Evolutionary conservation across 2,329 filamentous ascomycete species (phyloP), one percentile per base, ranked within the genome.

Genomic region (Beauveria rudraprayagi): DNA sequence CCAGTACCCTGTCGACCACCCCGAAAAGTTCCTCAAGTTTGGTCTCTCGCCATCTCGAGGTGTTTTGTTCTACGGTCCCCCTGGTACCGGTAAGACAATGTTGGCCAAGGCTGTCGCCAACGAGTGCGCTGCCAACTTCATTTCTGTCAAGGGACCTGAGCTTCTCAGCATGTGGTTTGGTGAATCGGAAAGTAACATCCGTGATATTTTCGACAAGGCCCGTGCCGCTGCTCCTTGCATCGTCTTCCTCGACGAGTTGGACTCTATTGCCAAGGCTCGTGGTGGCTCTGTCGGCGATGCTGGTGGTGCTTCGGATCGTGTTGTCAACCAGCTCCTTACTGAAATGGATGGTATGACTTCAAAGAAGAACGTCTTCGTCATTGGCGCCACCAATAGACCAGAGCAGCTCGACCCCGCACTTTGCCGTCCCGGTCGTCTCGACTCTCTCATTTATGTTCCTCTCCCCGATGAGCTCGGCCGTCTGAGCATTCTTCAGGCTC

Each of bases 321-420:
- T 99, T 69, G 94, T 99, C 77, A 99, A 99, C 83, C 95, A 99
- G 83, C 92, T 99, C 74, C 81, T 99, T 72, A 99, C 94, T 67
- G 91, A 97, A 85, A 97, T 97, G 93, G 93, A 97, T 69, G 93
- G 93, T 70, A 97, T 97, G 93, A 97, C 93, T 51, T 97, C 93
- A 44, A 99, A 99, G 90, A 99, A 99, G 90, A 99, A 99, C 75
- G 94, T 99, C 66, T 99, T 99, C 78, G 94, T 99, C 67, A 99
- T 99, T 70, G 94, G 94, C 75, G 94, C 94, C 51, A 99, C 94
- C 77, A 99, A 99, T 83, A 86, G 94, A 81, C 94, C 94, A 48
- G 94, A 99, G 81, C 94, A 97, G 81, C 90, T 99, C 63, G 94
- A 99, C 77, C 94, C 94, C 74, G 94, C 94, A 69, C 85, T 99